Conservation (phyloP, 2,329 filamentous ascomycete genomes). For the Ophiostoma ips region DNA sequence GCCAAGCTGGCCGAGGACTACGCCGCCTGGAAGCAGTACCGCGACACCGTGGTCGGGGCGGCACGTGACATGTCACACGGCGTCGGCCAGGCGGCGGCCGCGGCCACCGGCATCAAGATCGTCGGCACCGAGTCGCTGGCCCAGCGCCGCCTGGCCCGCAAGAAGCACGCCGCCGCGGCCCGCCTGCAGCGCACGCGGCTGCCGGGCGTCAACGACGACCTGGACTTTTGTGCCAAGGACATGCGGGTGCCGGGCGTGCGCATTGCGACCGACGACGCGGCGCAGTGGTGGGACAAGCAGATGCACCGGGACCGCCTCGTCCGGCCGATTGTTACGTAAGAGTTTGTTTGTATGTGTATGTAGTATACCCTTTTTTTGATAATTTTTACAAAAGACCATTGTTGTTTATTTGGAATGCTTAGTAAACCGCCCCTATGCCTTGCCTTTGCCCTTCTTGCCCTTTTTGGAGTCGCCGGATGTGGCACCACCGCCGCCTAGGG, state of each 20-base stretch:
- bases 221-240: constrained; percentile 14
- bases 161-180: constrained; percentile 22
- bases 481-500: constrained; percentile 8
- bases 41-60: constrained; percentile 40
- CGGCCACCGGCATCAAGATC: constrained; percentile 9
- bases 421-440: not conserved
- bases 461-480: constrained; percentile 5
- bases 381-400: no score
- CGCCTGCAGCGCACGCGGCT: constrained; percentile 36
- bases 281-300: constrained; percentile 40
- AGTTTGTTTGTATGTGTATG: not conserved
- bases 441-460: constrained; percentile 19
- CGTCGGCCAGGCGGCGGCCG: constrained; percentile 3
- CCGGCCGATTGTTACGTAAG: not conserved
- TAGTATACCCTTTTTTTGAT: not conserved
- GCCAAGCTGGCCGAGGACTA: constrained; percentile 53
- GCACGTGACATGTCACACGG: constrained; percentile 25
- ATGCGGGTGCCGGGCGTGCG: constrained; percentile 21
- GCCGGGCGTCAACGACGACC: constrained; percentile 31
- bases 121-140: constrained; percentile 14
- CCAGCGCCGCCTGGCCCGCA: constrained; percentile 19
- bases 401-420: no score
- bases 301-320: constrained; percentile 21
- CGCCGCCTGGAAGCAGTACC: constrained; percentile 46
- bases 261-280: constrained; percentile 31